A percentile compares a stretch with the other conserved stretches of the same genome.
phyloP scores from a whole-genome alignment of 2,329 filamentous ascomycete species.

The Drechslerella coelobrocha region DNA sequence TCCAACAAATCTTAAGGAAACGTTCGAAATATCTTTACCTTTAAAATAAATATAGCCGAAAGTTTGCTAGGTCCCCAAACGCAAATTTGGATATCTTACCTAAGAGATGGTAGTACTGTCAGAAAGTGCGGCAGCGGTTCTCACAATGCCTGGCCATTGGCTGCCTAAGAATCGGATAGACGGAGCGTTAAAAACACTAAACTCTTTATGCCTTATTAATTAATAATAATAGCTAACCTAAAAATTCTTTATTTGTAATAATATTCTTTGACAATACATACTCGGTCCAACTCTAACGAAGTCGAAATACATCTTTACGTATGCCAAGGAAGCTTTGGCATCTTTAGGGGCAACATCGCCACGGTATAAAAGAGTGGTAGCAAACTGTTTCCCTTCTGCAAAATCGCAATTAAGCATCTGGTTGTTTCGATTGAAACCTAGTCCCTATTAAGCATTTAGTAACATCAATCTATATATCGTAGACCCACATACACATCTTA shows the following conservation, averaged over 20 bases:
- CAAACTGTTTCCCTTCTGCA: slow-evolving; percentile 79
- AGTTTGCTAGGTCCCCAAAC: not conserved
- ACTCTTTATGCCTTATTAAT: not conserved
- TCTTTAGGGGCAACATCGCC: slow-evolving; percentile 74
- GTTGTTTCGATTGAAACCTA: slow-evolving; percentile 78
- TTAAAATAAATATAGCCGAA: not conserved
- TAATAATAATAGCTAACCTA: slow-evolving; percentile 40
- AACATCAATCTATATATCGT: not conserved
- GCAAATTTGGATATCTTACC: not conserved
- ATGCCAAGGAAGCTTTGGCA: slow-evolving; percentile 71
- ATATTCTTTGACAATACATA: slow-evolving; percentile 77
- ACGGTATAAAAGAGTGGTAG: slow-evolving; percentile 74
- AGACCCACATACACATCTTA: slow-evolving; percentile 37
- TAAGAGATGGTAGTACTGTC: slow-evolving; percentile 73
- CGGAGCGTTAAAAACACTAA: slow-evolving; percentile 58
- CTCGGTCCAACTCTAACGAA: slow-evolving; percentile 80
- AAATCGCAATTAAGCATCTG: slow-evolving; percentile 79
- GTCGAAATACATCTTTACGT: slow-evolving; percentile 73
- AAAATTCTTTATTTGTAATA: slow-evolving; percentile 74
- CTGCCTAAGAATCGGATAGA: slow-evolving; percentile 65
- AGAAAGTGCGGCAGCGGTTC: slow-evolving; percentile 73
- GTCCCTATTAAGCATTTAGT: slow-evolving; percentile 54
- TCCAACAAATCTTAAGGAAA: slow-evolving; percentile 53
- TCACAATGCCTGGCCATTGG: slow-evolving; percentile 68
- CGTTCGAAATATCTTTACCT: not conserved